Evolutionary conservation across 441 rosid genomes (phyloP).

Genomic region (Mallotus japonicus): DNA sequence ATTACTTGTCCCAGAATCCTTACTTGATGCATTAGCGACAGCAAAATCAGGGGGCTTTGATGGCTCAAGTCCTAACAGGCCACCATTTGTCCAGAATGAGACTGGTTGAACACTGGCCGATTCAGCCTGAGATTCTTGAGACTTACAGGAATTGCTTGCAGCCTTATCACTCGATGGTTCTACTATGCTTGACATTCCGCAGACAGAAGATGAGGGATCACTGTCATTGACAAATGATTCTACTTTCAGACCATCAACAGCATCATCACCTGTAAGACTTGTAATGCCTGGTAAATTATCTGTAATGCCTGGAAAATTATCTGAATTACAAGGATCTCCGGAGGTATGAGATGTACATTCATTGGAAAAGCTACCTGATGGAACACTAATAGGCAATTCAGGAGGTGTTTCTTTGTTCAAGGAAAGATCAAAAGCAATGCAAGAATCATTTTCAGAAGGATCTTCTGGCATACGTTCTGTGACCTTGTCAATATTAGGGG

Average conservation of each 20-base stretch:
- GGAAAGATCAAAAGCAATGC: constrained; percentile 25
- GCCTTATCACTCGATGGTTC: constrained; percentile 32
- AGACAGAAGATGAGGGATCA: constrained; percentile 35
- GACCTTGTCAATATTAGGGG: constrained; percentile 26
- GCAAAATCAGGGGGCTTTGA: constrained; percentile 84
- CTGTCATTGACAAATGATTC: constrained; percentile 28
- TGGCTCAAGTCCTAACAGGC: constrained; percentile 87
- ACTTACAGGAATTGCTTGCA: constrained; percentile 8
- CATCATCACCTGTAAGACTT: constrained; percentile 29
- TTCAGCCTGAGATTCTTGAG: constrained; percentile 46
- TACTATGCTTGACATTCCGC: constrained; percentile 27
- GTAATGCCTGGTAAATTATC: constrained; percentile 29
- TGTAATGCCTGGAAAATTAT: constrained; percentile 27
- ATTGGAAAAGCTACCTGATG: constrained; percentile 27
- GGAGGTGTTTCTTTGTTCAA: constrained; percentile 21
- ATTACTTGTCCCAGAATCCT: constrained; percentile 28
- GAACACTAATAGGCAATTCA: constrained; percentile 28
- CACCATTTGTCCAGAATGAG: constrained; percentile 87
- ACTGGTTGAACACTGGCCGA: constrained; percentile 36
- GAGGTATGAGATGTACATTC: constrained; percentile 33
- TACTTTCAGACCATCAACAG: constrained; percentile 28
- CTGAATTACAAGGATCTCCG: constrained; percentile 34
- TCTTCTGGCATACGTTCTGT: constrained; percentile 24
- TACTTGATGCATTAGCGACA: constrained; percentile 36
- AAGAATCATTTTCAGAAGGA: constrained; percentile 12